Percentiles rank a stretch among this genome's conserved stretches.
phyloP scores from a whole-genome alignment of 2,329 filamentous ascomycete genomes.

The Xylaria sp. region DNA sequence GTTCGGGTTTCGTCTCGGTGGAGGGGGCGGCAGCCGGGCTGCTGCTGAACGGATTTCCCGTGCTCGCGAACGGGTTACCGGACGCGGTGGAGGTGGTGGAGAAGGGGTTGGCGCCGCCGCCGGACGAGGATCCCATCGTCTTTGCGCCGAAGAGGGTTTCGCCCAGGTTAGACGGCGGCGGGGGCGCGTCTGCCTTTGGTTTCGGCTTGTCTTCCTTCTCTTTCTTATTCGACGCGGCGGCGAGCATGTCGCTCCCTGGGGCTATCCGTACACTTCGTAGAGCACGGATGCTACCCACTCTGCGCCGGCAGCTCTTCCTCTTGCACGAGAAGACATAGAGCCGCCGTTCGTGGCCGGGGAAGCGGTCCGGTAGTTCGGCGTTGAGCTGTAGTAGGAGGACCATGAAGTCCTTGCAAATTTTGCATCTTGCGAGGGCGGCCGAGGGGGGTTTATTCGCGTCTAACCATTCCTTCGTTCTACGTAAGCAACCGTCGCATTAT shows the following conservation, averaged over 20 bases:
- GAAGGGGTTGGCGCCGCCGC: constrained; percentile 62
- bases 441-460: constrained; percentile 72
- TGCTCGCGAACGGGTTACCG: constrained; percentile 64
- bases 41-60: constrained; percentile 51
- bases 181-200: constrained; percentile 15
- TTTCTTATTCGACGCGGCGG: constrained; percentile 35
- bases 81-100: constrained; percentile 47
- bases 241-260: constrained; percentile 26
- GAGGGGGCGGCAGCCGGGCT: constrained; percentile 25
- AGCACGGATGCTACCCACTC: constrained; percentile 78
- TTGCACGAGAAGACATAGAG: constrained; percentile 86
- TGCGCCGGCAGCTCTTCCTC: constrained; percentile 76
- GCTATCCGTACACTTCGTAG: constrained; percentile 67
- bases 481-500: constrained; percentile 21
- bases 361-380: constrained; percentile 82
- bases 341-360: constrained; percentile 83
- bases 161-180: constrained; percentile 55
- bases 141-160: constrained; percentile 72
- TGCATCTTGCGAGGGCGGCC: constrained; percentile 79
- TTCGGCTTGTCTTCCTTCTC: constrained; percentile 38
- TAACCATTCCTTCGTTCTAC: constrained; percentile 82
- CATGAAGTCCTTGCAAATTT: constrained; percentile 82
- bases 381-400: constrained; percentile 87
- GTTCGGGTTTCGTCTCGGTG: constrained; percentile 17
- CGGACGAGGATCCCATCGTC: constrained; percentile 40